A percentile compares a stretch with the other conserved stretches of the same genome.
Evolutionary conservation across 805 yeast genomes (phyloP).

Genomic region (Lipomyces sp.): DNA sequence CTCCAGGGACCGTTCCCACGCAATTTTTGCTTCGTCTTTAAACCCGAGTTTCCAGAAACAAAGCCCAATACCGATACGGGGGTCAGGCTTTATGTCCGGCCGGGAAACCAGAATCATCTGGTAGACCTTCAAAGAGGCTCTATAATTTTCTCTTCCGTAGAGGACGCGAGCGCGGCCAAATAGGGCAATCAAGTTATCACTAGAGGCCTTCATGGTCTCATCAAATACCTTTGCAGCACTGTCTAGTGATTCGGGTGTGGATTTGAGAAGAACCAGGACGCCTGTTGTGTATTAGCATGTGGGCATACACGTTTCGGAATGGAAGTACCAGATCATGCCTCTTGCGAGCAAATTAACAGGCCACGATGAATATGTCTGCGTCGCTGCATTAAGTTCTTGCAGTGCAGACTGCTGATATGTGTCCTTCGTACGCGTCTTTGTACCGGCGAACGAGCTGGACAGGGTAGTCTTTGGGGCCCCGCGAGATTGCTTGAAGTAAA

Average conservation of each 20-base stretch:
- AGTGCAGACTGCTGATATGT: conserved; percentile 44
- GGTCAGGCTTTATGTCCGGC: conserved; percentile 78
- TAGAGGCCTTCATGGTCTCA: conserved; percentile 45
- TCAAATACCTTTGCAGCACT: conserved; percentile 71
- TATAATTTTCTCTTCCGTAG: conserved; percentile 67
- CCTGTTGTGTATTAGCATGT: conserved; percentile 35
- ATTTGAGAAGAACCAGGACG: conserved; percentile 46
- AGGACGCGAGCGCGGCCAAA: conserved; percentile 80
- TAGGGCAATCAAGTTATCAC: conserved; percentile 68
- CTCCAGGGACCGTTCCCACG: conserved; percentile 80
- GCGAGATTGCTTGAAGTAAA: conserved; percentile 42
- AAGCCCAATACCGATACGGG: conserved; percentile 90
- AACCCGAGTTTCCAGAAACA: conserved; percentile 90
- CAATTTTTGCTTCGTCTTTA: conserved; percentile 64
- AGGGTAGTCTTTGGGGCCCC: conserved; percentile 31
- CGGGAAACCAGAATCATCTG: conserved; percentile 76
- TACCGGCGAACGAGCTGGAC: conserved; percentile 2
- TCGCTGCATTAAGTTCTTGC: conserved; percentile 46
- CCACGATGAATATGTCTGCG: conserved; percentile 46
- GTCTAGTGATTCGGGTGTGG: conserved; percentile 58
- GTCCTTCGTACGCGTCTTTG: conserved; percentile 32
- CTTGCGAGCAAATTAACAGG: conserved; percentile 58
- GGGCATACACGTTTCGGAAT: not conserved
- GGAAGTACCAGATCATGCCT: conserved; percentile 35
- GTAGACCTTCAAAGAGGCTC: conserved; percentile 71